Evolutionary conservation across 805 yeast genomes (phyloP).

Genomic region (Saccharomycopsis selenospora): DNA sequence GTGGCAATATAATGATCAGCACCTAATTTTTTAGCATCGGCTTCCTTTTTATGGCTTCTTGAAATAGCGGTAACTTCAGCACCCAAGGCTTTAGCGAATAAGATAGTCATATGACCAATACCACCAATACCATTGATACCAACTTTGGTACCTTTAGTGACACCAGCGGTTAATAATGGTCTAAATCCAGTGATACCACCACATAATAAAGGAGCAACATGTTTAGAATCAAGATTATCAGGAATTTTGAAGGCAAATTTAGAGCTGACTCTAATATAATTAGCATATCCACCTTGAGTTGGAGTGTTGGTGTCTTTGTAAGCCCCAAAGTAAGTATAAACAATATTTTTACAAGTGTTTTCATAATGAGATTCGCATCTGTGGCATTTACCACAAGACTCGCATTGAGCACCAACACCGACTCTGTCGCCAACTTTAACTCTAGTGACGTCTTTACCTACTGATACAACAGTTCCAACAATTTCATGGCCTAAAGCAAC

Average conservation of each 20-base stretch:
- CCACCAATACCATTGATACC: conserved; percentile 41
- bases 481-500: conserved; percentile 27
- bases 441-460: conserved; percentile 30
- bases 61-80: conserved; percentile 45
- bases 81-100: conserved; percentile 44
- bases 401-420: conserved; percentile 42
- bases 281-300: conserved; percentile 30
- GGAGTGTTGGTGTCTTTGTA: conserved; percentile 28
- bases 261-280: conserved; percentile 36
- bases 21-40: conserved; percentile 36
- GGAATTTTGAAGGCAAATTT: conserved; percentile 39
- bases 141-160: conserved; percentile 31
- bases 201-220: conserved; percentile 43
- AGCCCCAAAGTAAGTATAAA: conserved; percentile 32
- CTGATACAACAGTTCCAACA: conserved; percentile 23
- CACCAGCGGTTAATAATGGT: conserved; percentile 32
- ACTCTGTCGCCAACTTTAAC: conserved; percentile 43
- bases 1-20: conserved; percentile 44
- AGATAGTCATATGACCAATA: conserved; percentile 40
- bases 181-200: conserved; percentile 44
- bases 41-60: conserved; percentile 36
- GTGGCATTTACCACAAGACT: conserved; percentile 34
- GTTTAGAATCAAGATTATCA: conserved; percentile 30
- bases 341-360: conserved; percentile 31
- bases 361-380: conserved; percentile 34